Evolutionary conservation across 202 grass and related monocot species (phyloP).

Genomic region (Elaeis oleifera): DNA sequence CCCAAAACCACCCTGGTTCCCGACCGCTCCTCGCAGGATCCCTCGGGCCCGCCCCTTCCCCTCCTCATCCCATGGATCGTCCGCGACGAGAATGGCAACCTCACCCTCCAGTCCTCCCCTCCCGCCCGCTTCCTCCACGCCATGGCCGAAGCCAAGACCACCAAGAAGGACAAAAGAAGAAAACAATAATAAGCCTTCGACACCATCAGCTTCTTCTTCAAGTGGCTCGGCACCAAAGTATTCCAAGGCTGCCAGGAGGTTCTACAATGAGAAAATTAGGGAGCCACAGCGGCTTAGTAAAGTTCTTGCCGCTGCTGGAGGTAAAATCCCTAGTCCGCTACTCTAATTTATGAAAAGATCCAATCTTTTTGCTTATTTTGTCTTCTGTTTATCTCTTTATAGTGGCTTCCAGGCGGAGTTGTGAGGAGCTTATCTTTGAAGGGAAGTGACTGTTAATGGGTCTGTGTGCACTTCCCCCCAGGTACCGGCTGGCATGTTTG

Average conservation of each 20-base stretch:
- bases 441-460: slow-evolving; percentile 95
- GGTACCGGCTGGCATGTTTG: slow-evolving; percentile 27
- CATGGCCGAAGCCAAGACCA: slow-evolving; percentile 41
- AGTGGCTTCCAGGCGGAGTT: slow-evolving; percentile 88
- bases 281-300: slow-evolving; percentile 74
- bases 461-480: slow-evolving; percentile 75
- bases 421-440: slow-evolving; percentile 92
- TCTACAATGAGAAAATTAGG: slow-evolving; percentile 72
- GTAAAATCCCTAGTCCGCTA: slow-evolving; percentile 20
- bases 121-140: slow-evolving; percentile 51
- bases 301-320: slow-evolving; percentile 76
- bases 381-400: slow-evolving; percentile 19
- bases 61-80: slow-evolving; percentile 57
- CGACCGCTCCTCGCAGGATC: slow-evolving; percentile 1
- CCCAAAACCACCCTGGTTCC: slow-evolving; percentile 24
- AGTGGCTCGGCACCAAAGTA: slow-evolving; percentile 38
- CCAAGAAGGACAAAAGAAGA: slow-evolving; percentile 39
- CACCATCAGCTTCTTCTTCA: neutral
- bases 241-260: slow-evolving; percentile 92
- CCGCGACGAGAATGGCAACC: slow-evolving; percentile 46
- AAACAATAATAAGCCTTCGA: slow-evolving; percentile 11
- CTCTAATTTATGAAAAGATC: neutral
- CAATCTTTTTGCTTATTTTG: slow-evolving; percentile 5
- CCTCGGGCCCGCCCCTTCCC: slow-evolving; percentile 14
- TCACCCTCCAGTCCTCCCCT: slow-evolving; percentile 37